Evolutionary conservation across 129 eudicot genomes (phyloP), one percentile per base, ranked within the genome.

Genomic region (Arctium lappa): DNA sequence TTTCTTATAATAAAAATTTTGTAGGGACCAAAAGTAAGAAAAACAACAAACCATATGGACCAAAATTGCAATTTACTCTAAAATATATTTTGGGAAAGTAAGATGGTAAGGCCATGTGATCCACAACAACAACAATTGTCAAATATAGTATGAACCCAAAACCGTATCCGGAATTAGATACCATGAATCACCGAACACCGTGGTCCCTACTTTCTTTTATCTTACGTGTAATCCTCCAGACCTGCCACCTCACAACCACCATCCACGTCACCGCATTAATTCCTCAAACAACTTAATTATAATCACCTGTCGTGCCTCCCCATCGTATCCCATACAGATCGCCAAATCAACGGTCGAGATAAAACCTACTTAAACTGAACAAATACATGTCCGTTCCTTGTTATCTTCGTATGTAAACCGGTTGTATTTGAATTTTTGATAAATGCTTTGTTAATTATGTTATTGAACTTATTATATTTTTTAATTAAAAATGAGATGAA

Each of bases 221-320:
- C 15, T 44, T 68, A 39, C 30, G 77, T 73, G 62, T 36, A 29
- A 38, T 37, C 70, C 37, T n/a, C 8, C 11, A 32, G 72, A 33
- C 48, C 11, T 69, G 86, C 81, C 86, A 83, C 81, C 77, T 76
- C 77, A 77, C 44, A 12, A 12, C 69, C 46, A 76, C 66, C 79
- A 60, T 8, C 77, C 60, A 73, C 34, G 74, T 81, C 85, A 81
- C 13, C 78, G 44, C 65, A 62, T 5, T 56, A 37, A 53, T 34
- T 80, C 77, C 34, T 36, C 72, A 22, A 40, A 33, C 29, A 36
- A n/a, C 71, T 48, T 37, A 36, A 73, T 22, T 72, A 65, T 16
- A 15, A 16, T 60, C 29, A 16, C 68, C 68, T 60, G 68, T 27
- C 1, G 7, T 18, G 71, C 71, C 15, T 66, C 13, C 34, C 68